Evolutionary conservation across 331 rosid genomes (phyloP).

Genomic region (Quercus lobata): DNA sequence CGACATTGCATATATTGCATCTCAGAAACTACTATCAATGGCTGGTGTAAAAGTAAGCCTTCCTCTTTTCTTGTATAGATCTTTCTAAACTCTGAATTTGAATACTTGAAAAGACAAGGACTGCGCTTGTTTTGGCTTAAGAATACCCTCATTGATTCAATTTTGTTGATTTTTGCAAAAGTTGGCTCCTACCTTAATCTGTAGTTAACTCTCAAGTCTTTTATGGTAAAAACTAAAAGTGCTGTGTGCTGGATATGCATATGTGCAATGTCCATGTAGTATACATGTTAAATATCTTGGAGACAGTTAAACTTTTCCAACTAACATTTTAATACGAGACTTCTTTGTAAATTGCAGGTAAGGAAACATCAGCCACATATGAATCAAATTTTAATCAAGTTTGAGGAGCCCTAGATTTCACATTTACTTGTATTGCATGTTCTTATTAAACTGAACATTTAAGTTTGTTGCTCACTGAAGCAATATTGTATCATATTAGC

Average conservation of each 20-base stretch:
- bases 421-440: background rate
- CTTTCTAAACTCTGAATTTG: background rate
- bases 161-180: slow-evolving; percentile 1
- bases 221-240: no score
- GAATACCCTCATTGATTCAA: background rate
- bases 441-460: background rate
- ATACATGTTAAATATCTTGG: background rate
- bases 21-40: slow-evolving; percentile 75
- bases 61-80: background rate
- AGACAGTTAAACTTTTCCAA: background rate
- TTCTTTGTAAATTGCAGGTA: slow-evolving; percentile 47
- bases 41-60: slow-evolving; percentile 83
- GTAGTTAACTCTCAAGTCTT: no score
- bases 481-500: background rate
- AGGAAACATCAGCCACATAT: slow-evolving; percentile 71
- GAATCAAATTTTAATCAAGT: slow-evolving; percentile 55
- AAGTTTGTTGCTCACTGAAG: background rate
- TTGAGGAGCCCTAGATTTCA: slow-evolving; percentile 50
- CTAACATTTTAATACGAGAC: background rate
- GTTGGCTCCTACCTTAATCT: background rate
- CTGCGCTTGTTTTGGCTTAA: background rate
- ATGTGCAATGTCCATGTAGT: background rate
- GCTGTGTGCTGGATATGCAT: background rate
- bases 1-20: slow-evolving; percentile 57
- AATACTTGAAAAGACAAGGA: background rate